Evolutionary conservation across 352 stramenopile species (phyloP).

Genomic region (Phytopythium vexans): DNA sequence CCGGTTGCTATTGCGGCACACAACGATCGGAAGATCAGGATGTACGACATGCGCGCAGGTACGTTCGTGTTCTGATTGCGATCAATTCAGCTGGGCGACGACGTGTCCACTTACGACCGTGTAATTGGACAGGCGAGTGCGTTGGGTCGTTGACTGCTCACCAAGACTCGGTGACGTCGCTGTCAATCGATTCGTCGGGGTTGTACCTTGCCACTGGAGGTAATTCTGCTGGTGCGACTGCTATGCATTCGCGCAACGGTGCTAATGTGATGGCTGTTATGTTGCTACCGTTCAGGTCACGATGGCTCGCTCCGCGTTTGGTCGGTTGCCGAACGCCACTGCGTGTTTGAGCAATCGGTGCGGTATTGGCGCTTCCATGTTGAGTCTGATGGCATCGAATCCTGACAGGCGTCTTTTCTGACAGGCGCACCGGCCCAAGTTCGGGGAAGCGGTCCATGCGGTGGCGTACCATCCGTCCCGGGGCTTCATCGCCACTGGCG

Average conservation of each 20-base stretch:
- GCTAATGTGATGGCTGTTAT: conserved; percentile 4
- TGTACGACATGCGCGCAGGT: conserved; percentile 86
- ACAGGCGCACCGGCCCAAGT: conserved; percentile 77
- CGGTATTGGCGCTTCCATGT: conserved; percentile 2
- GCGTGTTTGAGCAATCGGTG: conserved; percentile 84
- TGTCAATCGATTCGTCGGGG: conserved; percentile 75
- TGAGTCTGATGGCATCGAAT: conserved; percentile 1
- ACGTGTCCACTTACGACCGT: neutral
- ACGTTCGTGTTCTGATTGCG: neutral
- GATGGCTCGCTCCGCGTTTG: conserved; percentile 83
- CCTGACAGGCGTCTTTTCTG: conserved; percentile 1
- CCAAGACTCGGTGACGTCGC: conserved; percentile 74
- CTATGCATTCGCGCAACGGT: neutral
- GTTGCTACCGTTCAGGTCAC: conserved; percentile 39
- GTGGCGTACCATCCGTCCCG: conserved; percentile 76
- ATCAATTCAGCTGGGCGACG: neutral
- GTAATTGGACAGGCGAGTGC: conserved; percentile 43
- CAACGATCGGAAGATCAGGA: conserved; percentile 77
- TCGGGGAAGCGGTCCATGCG: conserved; percentile 72
- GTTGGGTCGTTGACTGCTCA: conserved; percentile 73
- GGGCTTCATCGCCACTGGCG: conserved; percentile 77
- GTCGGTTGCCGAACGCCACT: conserved; percentile 79
- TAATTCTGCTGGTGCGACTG: conserved; percentile 10
- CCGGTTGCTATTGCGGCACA: conserved; percentile 78
- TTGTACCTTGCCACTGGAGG: conserved; percentile 75